Evolutionary conservation across 495 filamentous ascomycete species (phyloP), one percentile per base, ranked within the genome.

Genomic region (Neurospora discreta): DNA sequence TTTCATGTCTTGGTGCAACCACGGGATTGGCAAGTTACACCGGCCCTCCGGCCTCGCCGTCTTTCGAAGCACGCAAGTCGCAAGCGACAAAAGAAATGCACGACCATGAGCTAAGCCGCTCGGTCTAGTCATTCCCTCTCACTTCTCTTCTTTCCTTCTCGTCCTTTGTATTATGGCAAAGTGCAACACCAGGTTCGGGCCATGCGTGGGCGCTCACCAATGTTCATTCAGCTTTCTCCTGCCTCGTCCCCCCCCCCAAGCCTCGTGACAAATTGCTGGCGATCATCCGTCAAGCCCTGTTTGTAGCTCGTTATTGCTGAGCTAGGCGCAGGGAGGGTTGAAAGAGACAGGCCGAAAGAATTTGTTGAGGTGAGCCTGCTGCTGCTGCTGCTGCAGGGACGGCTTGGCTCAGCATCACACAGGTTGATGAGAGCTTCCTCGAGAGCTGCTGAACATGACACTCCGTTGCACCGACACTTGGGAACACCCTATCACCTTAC

Each of bases 21-120:
- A 72, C 46, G 26, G 36, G 20, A 42, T 39, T 68, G 52, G 70
- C 72, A 69, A 69, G 71, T 71, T 68, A 70, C 73, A 73, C 36
- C 71, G 70, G 13, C 41, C 44, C 30, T 43, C 74, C 75, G 75
- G 75, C 74, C 68, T 76, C 75, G 75, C 75, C 75, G 75, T 75
- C 69, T 73, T 30, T 39, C 20, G n/a, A 40, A 60, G 69, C 52
- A 65, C 52, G 15, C 52, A 65, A 15, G 30, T 26, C 1, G 6
- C 52, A 65, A 65, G 52, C 52, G 26, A 65, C 9, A 26, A 65
- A 65, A 65, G n/a, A 65, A 13, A 9, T 65, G 52, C 26, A 65
- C 26, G 52, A 60, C 52, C 52, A 60, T 30, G 52, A 33, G 23
- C 52, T 60, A 23, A 23, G 23, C 26, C 52, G 52, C 52, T 33